Percentiles rank a stretch among this genome's conserved stretches.
Evolutionary conservation across 148 eudicot species (phyloP).

Genomic region (Salicornia ramosissima): DNA sequence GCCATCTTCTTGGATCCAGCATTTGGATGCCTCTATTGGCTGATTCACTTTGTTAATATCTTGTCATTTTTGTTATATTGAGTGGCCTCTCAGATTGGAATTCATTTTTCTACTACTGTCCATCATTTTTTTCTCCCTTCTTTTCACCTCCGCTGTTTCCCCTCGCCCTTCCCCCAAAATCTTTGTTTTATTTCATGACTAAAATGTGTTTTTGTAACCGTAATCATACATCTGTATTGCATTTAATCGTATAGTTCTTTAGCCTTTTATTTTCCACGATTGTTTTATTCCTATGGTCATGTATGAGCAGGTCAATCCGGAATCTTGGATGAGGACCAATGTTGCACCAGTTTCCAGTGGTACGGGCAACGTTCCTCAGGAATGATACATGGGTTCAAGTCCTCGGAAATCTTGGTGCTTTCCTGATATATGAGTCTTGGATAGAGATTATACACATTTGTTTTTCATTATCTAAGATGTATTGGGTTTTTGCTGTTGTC

Average conservation of each 20-base stretch:
- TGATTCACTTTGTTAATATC: slow-evolving; percentile 38
- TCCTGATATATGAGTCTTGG: too few relatives aligned
- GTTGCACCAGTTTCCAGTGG: too few relatives aligned
- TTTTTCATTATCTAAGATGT: too few relatives aligned
- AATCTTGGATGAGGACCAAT: too few relatives aligned
- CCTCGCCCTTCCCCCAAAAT: not conserved
- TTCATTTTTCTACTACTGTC: not conserved
- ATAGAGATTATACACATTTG: too few relatives aligned
- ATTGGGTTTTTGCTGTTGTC: too few relatives aligned
- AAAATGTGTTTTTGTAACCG: slow-evolving; percentile 11
- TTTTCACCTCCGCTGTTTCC: not conserved
- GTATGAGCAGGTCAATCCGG: too few relatives aligned
- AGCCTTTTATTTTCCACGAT: not conserved
- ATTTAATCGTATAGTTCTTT: not conserved
- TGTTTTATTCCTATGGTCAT: too few relatives aligned
- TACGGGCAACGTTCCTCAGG: too few relatives aligned
- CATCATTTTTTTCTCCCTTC: not conserved
- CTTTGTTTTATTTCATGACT: slow-evolving; percentile 14
- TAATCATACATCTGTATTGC: slow-evolving; percentile 13
- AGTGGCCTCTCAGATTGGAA: slow-evolving; percentile 18
- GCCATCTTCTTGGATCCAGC: not conserved
- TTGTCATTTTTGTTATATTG: slow-evolving; percentile 43
- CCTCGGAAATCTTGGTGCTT: too few relatives aligned
- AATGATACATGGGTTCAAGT: too few relatives aligned
- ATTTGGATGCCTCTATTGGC: slow-evolving; percentile 21